Percentiles rank a stretch among this genome's conserved stretches.
Evolutionary conservation across 306 rosid genomes (phyloP).

Genomic region (barrel medic (Medicago truncatula)): MtrunA17r5.0-ANR NC_053049.1:35608501-35609000

Average conservation of each 20-base stretch:
- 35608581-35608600: no score
- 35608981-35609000: no score
- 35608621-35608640: no score
- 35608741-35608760: neutral
- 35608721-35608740: neutral
- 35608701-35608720: neutral
- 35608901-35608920: neutral
- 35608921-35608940: neutral
- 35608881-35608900: neutral
- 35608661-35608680: neutral
- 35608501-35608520: no score
- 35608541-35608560: no score
- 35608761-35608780: neutral
- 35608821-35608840: neutral
- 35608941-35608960: neutral
- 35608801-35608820: neutral
- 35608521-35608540: no score
- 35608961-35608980: no score
- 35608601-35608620: no score
- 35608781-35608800: neutral
- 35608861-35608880: constrained; percentile 12
- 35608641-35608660: neutral
- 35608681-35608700: neutral
- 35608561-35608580: no score
- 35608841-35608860: neutral